Conservation (phyloP, 805 yeast species). For the Candida ascalaphidarum region DNA sequence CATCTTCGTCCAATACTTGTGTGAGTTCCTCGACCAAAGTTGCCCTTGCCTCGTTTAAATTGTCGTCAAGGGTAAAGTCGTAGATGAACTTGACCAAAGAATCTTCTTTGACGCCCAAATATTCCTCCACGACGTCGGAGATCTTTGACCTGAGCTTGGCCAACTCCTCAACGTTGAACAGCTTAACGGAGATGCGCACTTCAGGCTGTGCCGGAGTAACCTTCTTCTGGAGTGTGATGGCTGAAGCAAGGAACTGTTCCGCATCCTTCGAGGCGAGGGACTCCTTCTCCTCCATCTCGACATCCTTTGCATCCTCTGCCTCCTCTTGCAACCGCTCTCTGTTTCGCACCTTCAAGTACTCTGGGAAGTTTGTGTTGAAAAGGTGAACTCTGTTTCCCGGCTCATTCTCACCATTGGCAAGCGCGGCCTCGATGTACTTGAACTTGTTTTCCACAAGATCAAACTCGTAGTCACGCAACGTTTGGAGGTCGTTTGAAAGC, state of each 20-base stretch:
- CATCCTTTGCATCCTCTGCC: slow-evolving; percentile 30
- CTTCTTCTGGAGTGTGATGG: slow-evolving; percentile 1
- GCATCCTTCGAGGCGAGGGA: slow-evolving; percentile 5
- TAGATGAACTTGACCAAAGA: slow-evolving; percentile 37
- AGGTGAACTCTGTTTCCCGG: too few species aligned
- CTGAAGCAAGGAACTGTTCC: slow-evolving; percentile 7
- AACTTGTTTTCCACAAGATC: slow-evolving; percentile 28
- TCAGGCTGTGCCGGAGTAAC: too few species aligned
- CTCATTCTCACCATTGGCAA: too few species aligned
- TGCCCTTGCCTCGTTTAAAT: slow-evolving; percentile 20
- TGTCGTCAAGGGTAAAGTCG: slow-evolving; percentile 22
- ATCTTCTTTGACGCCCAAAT: slow-evolving; percentile 46
- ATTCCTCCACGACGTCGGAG: slow-evolving; percentile 39
- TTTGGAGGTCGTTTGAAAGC: slow-evolving; percentile 12
- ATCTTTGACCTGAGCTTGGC: slow-evolving; percentile 24
- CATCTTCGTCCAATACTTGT: slow-evolving; percentile 46
- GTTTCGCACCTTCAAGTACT: slow-evolving; percentile 33
- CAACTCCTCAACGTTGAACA: slow-evolving; percentile 6
- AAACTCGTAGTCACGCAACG: slow-evolving; percentile 24
- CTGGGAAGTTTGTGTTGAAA: slow-evolving; percentile 35
- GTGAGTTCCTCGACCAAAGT: slow-evolving; percentile 38
- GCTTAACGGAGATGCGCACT: slow-evolving; percentile 2
- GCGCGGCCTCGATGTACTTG: slow-evolving; percentile 15
- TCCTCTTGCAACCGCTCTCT: slow-evolving; percentile 33
- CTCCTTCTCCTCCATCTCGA: slow-evolving; percentile 23